Evolutionary conservation across 179 eudicot species (phyloP).

Genomic region (Beta lomatogona): DNA sequence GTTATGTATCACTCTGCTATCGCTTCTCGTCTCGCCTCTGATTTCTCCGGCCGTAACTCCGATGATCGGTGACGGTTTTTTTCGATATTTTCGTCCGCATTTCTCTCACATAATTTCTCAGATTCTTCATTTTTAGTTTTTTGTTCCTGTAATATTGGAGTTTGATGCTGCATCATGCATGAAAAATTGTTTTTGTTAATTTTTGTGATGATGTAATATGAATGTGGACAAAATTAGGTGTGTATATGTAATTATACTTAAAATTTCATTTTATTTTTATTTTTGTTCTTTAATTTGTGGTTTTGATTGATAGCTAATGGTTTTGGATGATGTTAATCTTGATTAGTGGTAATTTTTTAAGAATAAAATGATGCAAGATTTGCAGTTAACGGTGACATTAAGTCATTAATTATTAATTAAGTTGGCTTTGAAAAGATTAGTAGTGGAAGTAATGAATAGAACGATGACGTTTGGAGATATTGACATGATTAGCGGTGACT

Average conservation of each 20-base stretch:
- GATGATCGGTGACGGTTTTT: background rate
- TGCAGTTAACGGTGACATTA: background rate
- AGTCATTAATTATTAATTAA: no score
- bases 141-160: background rate
- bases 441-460: background rate
- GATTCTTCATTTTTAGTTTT: background rate
- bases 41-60: conserved; percentile 13
- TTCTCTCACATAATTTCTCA: background rate
- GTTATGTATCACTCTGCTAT: conserved; percentile 77
- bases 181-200: conserved; percentile 7
- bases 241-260: conserved; percentile 1
- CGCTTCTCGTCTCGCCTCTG: conserved; percentile 59
- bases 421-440: background rate
- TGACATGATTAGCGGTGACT: background rate
- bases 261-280: no score
- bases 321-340: background rate
- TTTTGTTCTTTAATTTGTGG: background rate
- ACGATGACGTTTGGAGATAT: background rate
- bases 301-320: background rate
- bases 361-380: background rate
- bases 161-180: conserved; percentile 14
- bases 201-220: conserved; percentile 10
- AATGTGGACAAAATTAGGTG: conserved; percentile 4
- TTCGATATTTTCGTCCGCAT: background rate
- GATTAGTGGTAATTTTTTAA: background rate